Evolutionary conservation across 306 rosid species (phyloP), one percentile per base, ranked within the genome.

Genomic region (Phaseolus lunatus): DNA sequence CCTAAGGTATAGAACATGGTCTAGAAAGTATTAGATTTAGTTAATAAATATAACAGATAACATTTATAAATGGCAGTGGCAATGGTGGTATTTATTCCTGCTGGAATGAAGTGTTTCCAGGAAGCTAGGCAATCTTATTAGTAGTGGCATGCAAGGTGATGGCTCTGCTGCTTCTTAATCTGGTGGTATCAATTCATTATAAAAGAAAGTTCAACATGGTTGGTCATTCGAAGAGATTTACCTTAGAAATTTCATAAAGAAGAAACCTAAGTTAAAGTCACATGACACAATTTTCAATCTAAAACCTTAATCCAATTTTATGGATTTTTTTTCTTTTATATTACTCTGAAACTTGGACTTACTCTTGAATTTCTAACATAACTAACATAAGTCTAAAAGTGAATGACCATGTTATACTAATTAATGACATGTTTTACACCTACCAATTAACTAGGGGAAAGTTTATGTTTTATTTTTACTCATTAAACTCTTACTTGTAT

Each of bases 121-220:
- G 73, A 80, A 80, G 78, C 68, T 80, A 23, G 5, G 13, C 20
- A 27, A 63, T 79, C 45, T 63, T 73, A 26, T 62, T 50, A 7
- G 52, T 19, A 35, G 71, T 49, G 62, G 18, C 50, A 33, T 31
- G 65, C 75, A 43, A 24, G 74, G 11, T 65, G 54, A 68, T 74
- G 83, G 65, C 70, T 35, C 16, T 20, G 52, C 57, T 45, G 41
- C 9, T 44, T 43, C 29, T 71, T 11, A 50, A 27, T 16, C 49
- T 50, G 27, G 31, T 72, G 75, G 86, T 43, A 76, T 67, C 76
- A 78, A 75, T 81, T 66, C 82, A 45, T 4, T 27, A 18, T 72
- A 22, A 41, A 57, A 65, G 45, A 56, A 64, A 75, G 37, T 78
- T 41, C 68, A 27, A 44, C 56, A n/a, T n/a, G n/a, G n/a, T n/a